Percentiles rank a stretch among this genome's conserved stretches.
phyloP scores from a whole-genome alignment of 164 flowering plant species.

The Vitis labrusca region DNA sequence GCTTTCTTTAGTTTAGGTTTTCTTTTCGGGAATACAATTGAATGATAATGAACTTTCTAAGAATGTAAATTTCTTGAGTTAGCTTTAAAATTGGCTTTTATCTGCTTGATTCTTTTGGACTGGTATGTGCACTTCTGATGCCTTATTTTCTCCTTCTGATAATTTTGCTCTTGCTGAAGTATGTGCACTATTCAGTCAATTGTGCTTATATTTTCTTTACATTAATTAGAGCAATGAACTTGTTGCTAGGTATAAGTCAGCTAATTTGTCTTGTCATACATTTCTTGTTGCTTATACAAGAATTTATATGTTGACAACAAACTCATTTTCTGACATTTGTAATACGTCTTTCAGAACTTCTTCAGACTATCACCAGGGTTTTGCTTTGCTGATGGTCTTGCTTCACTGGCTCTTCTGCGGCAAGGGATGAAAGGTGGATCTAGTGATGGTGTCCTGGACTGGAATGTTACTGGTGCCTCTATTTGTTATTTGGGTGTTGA shows the following conservation, averaged over 20 bases:
- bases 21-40: too few species aligned
- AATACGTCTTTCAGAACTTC: constrained; percentile 59
- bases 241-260: not conserved
- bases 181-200: not conserved
- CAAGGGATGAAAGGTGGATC: constrained; percentile 88
- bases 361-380: constrained; percentile 96
- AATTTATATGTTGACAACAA: not conserved
- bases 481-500: constrained; percentile 75
- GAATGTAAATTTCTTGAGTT: not conserved
- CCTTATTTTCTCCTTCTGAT: not conserved
- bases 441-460: constrained; percentile 57
- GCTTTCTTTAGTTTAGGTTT: too few species aligned
- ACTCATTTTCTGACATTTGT: constrained; percentile 10
- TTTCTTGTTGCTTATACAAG: not conserved
- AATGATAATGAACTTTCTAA: not conserved
- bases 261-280: too few species aligned
- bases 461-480: constrained; percentile 96
- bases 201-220: not conserved
- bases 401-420: constrained; percentile 90
- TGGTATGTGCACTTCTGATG: not conserved
- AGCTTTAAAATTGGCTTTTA: not conserved
- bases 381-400: constrained; percentile 99
- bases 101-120: not conserved
- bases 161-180: too few species aligned
- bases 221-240: not conserved